phyloP scores from a whole-genome alignment of 257 asterid genomes.

The Solanum megistacrolobum region DNA sequence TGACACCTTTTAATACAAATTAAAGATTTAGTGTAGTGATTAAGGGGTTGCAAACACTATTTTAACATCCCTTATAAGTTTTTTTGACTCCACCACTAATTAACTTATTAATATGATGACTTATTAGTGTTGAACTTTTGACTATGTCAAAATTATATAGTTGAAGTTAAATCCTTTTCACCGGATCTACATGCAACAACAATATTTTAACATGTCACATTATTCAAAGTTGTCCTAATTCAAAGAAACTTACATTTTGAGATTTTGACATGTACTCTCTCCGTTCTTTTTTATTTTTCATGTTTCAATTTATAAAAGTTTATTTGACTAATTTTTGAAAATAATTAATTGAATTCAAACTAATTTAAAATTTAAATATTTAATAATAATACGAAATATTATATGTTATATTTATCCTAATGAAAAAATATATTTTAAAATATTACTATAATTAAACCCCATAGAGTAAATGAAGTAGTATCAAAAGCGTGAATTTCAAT shows the following conservation, averaged over 20 bases:
- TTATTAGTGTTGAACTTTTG: neutral
- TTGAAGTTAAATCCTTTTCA: neutral
- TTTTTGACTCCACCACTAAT: accelerated
- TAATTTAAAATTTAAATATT: too few species aligned
- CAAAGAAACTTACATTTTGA: neutral
- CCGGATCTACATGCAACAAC: neutral
- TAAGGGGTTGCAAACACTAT: too few species aligned
- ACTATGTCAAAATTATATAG: neutral
- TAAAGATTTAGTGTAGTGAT: accelerated
- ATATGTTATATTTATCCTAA: too few species aligned
- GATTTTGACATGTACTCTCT: neutral
- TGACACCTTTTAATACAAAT: accelerated
- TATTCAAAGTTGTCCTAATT: neutral
- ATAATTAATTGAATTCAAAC: neutral
- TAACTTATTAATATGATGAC: neutral
- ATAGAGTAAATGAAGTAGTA: too few species aligned
- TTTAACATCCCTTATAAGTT: accelerated
- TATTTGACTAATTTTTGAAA: too few species aligned
- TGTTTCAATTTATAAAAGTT: neutral
- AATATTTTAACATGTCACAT: neutral
- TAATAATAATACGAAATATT: too few species aligned
- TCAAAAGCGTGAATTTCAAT: neutral
- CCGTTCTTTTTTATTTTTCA: too few species aligned
- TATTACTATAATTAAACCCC: too few species aligned
- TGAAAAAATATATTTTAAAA: too few species aligned